Base-by-base conservation (phyloP, 2,329 filamentous ascomycete genomes). In the Beauveria rudraprayagi region DNA sequence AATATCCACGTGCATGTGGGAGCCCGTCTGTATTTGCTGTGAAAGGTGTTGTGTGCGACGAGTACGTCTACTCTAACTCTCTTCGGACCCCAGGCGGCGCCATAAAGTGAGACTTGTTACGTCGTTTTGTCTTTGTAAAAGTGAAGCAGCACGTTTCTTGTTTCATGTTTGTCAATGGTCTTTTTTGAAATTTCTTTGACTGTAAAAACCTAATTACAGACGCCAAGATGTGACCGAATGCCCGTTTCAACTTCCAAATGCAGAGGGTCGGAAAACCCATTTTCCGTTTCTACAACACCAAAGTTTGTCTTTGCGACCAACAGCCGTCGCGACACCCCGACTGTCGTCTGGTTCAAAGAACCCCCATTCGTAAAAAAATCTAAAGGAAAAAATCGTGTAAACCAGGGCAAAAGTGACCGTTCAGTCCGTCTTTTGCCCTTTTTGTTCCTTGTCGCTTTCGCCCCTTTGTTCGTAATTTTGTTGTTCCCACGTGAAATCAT, bases 131-230 rank as follows among this genome's bases (percentile, higher is more conserved):
- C 5, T 16, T 6, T 16, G 34, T 37, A 16, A 14, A 34, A 14
- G 34, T 37, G 14, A 16, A 14, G 5, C 34, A 37, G 34, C 40
- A 16, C 54, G 16, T 47, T 16, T 50, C 19, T 44, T 51, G 8
- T 59, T 52, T 16, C 11, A 52, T 46, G 17, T 60, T 60, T 62
- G 61, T 59, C 71, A 72, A 72, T 75, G 70, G 71, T 75, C 70
- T 69, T 75, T 62, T 59, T 60, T 51, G 41, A 77, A 77, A 77
- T 76, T 75, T 74, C 71, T 77, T 80, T 82, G 79, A 82, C 79
- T 78, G 77, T 80, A 82, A 81, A 60, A 83, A 80, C 81, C 81
- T 83, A 78, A 83, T 82, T 83, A 84, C 81, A 83, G 81, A 84
- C 82, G 82, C 82, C 82, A 82, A 79, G 80, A 82, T 83, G 78